Percentiles rank a stretch among this genome's conserved stretches.
Conservation (phyloP, 2,329 filamentous ascomycete genomes). For the Clathrospora elynae region DNA sequence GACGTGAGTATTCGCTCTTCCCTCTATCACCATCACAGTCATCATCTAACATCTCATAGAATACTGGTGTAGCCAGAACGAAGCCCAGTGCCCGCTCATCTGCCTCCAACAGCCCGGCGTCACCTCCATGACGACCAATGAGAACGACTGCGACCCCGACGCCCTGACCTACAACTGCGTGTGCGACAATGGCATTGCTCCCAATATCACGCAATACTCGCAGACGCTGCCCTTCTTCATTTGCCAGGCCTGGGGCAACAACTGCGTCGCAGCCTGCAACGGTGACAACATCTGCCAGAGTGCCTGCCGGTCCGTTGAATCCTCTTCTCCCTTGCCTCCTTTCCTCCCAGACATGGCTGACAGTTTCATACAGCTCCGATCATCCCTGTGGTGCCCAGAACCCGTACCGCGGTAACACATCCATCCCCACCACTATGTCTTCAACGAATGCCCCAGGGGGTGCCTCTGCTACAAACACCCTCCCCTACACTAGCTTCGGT, state of each 20-base stretch:
- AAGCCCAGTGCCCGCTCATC: slow-evolving; percentile 70
- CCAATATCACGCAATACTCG: slow-evolving; percentile 77
- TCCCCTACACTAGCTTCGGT: slow-evolving; percentile 43
- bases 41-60: slow-evolving; percentile 49
- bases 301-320: slow-evolving; percentile 57
- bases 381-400: slow-evolving; percentile 74
- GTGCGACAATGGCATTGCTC: slow-evolving; percentile 68
- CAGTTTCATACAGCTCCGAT: slow-evolving; percentile 50
- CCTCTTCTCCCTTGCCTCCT: neutral
- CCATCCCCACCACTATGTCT: slow-evolving; percentile 55
- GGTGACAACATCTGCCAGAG: slow-evolving; percentile 63
- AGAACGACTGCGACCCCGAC: slow-evolving; percentile 69
- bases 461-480: slow-evolving; percentile 32
- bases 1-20: slow-evolving; percentile 54
- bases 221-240: slow-evolving; percentile 78
- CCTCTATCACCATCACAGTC: too few species aligned
- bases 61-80: slow-evolving; percentile 69
- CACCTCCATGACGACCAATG: slow-evolving; percentile 52
- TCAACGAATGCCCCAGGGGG: slow-evolving; percentile 46
- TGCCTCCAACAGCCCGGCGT: slow-evolving; percentile 65
- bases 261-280: slow-evolving; percentile 67
- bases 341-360: slow-evolving; percentile 8
- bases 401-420: slow-evolving; percentile 65
- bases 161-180: slow-evolving; percentile 72
- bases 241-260: slow-evolving; percentile 72